These are phyloP conservation scores for Fragaria vesca DNA, from an alignment of 306 rosid genomes.

Conservation along the genomic window DNA sequence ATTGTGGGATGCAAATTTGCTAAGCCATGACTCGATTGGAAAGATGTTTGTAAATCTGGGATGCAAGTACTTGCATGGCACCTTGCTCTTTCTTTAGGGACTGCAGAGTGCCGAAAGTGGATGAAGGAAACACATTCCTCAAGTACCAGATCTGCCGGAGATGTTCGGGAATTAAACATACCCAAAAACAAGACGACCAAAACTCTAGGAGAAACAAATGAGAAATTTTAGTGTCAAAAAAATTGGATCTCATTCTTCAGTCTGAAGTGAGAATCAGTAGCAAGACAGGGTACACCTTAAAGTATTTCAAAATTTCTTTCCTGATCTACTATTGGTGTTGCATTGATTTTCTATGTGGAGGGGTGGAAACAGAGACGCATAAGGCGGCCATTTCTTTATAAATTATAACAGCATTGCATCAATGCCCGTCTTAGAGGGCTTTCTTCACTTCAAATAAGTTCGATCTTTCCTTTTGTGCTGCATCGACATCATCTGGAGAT, in stretches of 20 bases:
- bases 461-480: constrained; percentile 59
- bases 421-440: constrained; percentile 27
- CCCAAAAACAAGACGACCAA: too few relatives aligned
- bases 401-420: background rate
- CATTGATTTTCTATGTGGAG: constrained; percentile 9
- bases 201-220: too few relatives aligned
- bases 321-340: background rate
- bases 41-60: too few relatives aligned
- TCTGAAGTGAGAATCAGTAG: background rate
- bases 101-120: too few relatives aligned
- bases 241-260: too few relatives aligned
- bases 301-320: background rate
- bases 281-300: constrained; percentile 4
- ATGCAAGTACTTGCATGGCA: too few relatives aligned
- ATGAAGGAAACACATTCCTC: too few relatives aligned
- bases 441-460: constrained; percentile 81
- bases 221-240: background rate
- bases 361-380: background rate
- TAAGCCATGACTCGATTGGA: too few relatives aligned
- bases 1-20: too few relatives aligned
- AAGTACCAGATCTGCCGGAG: too few relatives aligned
- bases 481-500: constrained; percentile 76
- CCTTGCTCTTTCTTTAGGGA: too few relatives aligned
- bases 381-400: background rate
- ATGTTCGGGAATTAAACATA: too few relatives aligned